phyloP scores from a whole-genome alignment of 1,284 basidiomycete species.

The Pseudozyma pruni region DNA sequence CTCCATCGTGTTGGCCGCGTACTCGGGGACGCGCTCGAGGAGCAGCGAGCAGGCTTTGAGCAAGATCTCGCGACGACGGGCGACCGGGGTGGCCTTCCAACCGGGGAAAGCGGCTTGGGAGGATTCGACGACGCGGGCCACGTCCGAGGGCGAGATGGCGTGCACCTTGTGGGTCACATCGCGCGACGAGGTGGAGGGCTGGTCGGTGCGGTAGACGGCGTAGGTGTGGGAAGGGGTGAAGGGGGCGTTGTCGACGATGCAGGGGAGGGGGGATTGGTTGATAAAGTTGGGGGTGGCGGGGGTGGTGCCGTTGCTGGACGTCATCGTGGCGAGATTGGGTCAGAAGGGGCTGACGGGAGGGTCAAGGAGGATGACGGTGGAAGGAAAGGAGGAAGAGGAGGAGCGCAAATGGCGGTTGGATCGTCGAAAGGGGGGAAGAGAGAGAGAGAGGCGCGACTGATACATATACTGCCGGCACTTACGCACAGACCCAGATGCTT shows the following conservation, averaged over 20 bases:
- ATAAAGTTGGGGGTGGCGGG: conserved; percentile 29
- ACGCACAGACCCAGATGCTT: no score
- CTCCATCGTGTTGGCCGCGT: conserved; percentile 27
- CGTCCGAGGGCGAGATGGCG: conserved; percentile 21
- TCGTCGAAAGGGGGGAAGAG: background rate
- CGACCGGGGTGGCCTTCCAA: conserved; percentile 44
- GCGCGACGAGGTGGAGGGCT: conserved; percentile 10
- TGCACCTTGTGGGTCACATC: conserved; percentile 38
- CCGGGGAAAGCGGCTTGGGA: conserved; percentile 28
- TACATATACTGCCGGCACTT: no score
- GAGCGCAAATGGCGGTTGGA: background rate
- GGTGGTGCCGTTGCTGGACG: conserved; percentile 5
- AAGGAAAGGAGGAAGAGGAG: background rate
- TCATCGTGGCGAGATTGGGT: conserved; percentile 9
- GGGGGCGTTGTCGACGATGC: conserved; percentile 58
- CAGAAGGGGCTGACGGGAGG: no score
- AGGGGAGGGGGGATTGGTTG: conserved; percentile 44
- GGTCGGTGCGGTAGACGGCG: conserved; percentile 50
- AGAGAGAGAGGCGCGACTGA: background rate
- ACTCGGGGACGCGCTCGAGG: conserved; percentile 36
- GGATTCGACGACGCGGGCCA: conserved; percentile 17
- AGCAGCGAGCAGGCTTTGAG: conserved; percentile 41
- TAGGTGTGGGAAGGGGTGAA: conserved; percentile 50
- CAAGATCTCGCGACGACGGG: conserved; percentile 43
- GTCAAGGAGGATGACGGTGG: no score